These are phyloP conservation scores for Wickerhamiella brachini DNA, from an alignment of 805 yeast genomes.

Conservation along the genomic window DNA sequence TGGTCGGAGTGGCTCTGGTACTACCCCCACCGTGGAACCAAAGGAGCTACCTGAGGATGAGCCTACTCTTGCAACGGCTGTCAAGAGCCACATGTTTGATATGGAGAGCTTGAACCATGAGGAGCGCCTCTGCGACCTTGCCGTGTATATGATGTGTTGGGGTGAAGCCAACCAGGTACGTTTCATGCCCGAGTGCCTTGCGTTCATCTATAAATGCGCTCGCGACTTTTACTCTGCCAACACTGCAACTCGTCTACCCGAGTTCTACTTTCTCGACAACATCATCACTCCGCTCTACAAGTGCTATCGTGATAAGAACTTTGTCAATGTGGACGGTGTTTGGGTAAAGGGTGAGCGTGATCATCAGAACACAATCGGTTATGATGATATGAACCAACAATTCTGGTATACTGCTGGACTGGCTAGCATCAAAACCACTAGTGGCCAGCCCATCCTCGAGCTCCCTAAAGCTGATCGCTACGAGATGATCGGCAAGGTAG, in stretches of 20 bases:
- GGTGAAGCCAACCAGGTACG: conserved; percentile 81
- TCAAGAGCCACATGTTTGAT: conserved; percentile 27
- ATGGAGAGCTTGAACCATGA: conserved; percentile 38
- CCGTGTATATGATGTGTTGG: conserved; percentile 67
- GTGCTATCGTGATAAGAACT: conserved; percentile 44
- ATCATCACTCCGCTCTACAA: conserved; percentile 61
- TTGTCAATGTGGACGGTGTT: conserved; percentile 26
- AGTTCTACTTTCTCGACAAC: conserved; percentile 35
- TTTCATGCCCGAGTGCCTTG: conserved; percentile 80
- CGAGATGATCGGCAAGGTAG: conserved; percentile 35
- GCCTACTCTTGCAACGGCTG: not conserved
- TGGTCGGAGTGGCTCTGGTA: not conserved
- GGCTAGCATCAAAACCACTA: conserved; percentile 36
- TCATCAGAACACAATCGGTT: conserved; percentile 61
- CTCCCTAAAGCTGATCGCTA: conserved; percentile 45
- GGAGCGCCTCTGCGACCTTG: conserved; percentile 49
- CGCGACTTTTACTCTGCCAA: conserved; percentile 45
- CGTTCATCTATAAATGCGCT: conserved; percentile 75
- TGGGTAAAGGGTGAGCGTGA: conserved; percentile 42
- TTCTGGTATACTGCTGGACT: conserved; percentile 74
- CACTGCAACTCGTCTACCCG: conserved; percentile 20
- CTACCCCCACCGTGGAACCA: not conserved
- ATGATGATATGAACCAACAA: conserved; percentile 79
- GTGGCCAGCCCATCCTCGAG: conserved; percentile 38
- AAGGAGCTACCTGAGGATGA: not conserved